phyloP scores from a whole-genome alignment of 257 asterid genomes.

The Prunella vulgaris region DNA sequence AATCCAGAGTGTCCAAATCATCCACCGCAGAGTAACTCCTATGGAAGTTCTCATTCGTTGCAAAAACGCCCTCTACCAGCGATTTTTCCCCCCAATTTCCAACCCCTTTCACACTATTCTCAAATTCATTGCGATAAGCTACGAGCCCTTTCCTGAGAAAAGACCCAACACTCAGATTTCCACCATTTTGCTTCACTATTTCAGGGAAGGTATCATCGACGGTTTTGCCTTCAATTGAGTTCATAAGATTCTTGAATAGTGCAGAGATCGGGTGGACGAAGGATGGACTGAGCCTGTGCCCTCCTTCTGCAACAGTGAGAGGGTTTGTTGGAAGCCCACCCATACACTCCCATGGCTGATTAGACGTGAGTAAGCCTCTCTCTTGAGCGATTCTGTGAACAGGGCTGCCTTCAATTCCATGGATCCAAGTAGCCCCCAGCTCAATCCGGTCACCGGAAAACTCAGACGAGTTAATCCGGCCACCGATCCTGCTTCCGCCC shows the following conservation, averaged over 20 bases:
- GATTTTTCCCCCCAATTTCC: conserved; percentile 47
- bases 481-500: conserved; percentile 76
- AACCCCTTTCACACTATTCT: conserved; percentile 13
- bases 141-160: conserved; percentile 59
- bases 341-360: conserved; percentile 79
- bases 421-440: conserved; percentile 93
- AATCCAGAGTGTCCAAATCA: conserved; percentile 51
- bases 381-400: conserved; percentile 55
- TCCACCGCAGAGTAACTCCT: conserved; percentile 64
- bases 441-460: conserved; percentile 73
- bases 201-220: conserved; percentile 2
- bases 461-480: conserved; percentile 57
- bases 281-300: conserved; percentile 38
- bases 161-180: conserved; percentile 39
- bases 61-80: conserved; percentile 48
- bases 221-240: conserved; percentile 45
- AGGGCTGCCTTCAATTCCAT: conserved; percentile 71
- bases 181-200: background rate
- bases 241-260: conserved; percentile 54
- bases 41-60: conserved; percentile 62
- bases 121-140: conserved; percentile 32
- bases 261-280: conserved; percentile 45
- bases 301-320: conserved; percentile 60
- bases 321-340: conserved; percentile 38
- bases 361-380: conserved; percentile 32